Evolutionary conservation across 352 stramenopile species (phyloP), one percentile per base, ranked within the genome.

Genomic region (Phytopythium litorale): DNA sequence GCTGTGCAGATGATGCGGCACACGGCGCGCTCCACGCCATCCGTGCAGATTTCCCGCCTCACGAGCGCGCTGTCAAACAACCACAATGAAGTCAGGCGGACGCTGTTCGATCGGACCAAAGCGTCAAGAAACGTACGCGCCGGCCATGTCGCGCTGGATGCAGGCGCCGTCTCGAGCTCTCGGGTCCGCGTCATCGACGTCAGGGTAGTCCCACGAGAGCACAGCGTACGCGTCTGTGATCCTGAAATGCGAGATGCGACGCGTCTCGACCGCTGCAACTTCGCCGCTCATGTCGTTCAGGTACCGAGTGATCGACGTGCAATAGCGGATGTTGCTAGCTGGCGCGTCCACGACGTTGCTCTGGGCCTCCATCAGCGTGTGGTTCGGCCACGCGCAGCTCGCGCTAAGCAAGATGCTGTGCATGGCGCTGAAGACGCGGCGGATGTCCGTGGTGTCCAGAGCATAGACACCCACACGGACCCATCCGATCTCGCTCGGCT

Each of bases 1-100:
- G 38, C 64, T 0, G 65, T 67, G 54, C 65, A 72, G 16, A 72
- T 70, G 48, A 40, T 70, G 35, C 65, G 61, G 37, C 60, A 68
- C n/a, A 72, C 65, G 43, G 70, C 67, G 13, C 68, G 65, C 37
- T 75, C 50, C 57, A 67, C 55, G 28, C 65, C 65, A 19, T 75
- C 68, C 32, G 40, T 15, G 45, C 68, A 75, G 15, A 63, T 23
- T 45, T 75, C 68, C 7, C 58, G 68, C 12, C 61, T 60, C 13
- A 72, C 18, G 48, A 75, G 38, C 38, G 38, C 38, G 38, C 38
- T 45, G 38, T 43, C 38, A 43, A 43, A 16, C 1, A 19, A 16
- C 1, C 38, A 43, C 15, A 45, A 18, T 18, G n/a, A 45, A 15
- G 38, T 45, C 38, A 45, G 38, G n/a, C 7, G 7, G 4, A 45